Percentiles rank a stretch among this genome's conserved stretches.
Conservation (phyloP, 2,329 filamentous ascomycete species). For the Fonsecaea pedrosoi region DNA sequence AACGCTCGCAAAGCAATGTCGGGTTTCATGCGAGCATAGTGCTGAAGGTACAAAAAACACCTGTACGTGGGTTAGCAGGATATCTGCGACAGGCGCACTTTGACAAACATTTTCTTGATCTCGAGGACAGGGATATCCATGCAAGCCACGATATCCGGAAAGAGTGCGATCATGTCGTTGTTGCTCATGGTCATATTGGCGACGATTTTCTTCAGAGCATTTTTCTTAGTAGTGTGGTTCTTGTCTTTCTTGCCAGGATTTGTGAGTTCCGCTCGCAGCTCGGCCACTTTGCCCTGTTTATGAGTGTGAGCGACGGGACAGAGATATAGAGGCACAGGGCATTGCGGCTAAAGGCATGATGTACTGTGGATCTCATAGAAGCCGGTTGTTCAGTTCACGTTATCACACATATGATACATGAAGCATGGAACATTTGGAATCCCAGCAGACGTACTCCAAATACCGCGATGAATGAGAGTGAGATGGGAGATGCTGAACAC, state of each 20-base stretch:
- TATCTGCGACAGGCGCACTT: constrained; percentile 6
- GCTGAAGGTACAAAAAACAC: constrained; percentile 97
- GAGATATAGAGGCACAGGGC: constrained; percentile 1
- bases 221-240: constrained; percentile 93
- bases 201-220: constrained; percentile 98
- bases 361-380: neutral
- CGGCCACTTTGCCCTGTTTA: constrained; percentile 94
- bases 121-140: constrained; percentile 95
- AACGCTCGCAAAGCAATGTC: constrained; percentile 93
- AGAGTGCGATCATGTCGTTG: constrained; percentile 98
- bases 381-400: neutral
- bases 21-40: constrained; percentile 92
- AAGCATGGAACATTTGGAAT: neutral
- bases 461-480: neutral
- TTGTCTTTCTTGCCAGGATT: constrained; percentile 97
- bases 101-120: constrained; percentile 95
- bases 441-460: neutral
- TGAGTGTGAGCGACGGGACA: constrained; percentile 17
- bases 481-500: neutral
- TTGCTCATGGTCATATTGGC: constrained; percentile 99
- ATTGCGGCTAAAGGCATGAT: neutral
- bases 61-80: constrained; percentile 54
- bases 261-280: constrained; percentile 92
- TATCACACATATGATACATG: neutral
- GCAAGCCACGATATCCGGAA: constrained; percentile 92